phyloP scores from a whole-genome alignment of 2,329 filamentous ascomycete genomes.

The Phaeosphaeriaceae sp. region DNA sequence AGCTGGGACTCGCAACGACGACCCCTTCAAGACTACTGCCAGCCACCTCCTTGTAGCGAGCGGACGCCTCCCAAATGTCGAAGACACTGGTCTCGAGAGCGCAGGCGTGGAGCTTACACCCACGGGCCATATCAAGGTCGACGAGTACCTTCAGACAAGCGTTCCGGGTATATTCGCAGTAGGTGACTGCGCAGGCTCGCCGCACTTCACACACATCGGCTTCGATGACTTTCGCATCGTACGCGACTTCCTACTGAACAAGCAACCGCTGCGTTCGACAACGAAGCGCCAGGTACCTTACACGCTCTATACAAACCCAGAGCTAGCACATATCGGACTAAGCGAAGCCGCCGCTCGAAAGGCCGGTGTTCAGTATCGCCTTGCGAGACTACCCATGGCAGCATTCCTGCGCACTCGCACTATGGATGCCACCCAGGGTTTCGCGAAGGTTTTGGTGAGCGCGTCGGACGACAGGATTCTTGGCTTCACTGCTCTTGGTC shows the following conservation, averaged over 20 bases:
- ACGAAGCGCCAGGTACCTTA: slow-evolving; percentile 13
- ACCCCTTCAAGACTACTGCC: slow-evolving; percentile 8
- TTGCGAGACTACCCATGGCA: slow-evolving; percentile 15
- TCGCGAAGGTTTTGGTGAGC: slow-evolving; percentile 14
- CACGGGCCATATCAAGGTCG: slow-evolving; percentile 12
- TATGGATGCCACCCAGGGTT: slow-evolving; percentile 15
- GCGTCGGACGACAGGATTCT: slow-evolving; percentile 5
- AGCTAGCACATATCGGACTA: slow-evolving; percentile 16
- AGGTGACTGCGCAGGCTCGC: slow-evolving; percentile 14
- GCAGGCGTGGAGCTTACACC: slow-evolving; percentile 12
- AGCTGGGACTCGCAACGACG: slow-evolving; percentile 3
- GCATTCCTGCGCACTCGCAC: slow-evolving; percentile 13
- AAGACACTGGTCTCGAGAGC: slow-evolving; percentile 9
- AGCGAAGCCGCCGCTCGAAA: slow-evolving; percentile 7
- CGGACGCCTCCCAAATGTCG: slow-evolving; percentile 17
- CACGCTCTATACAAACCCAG: slow-evolving; percentile 15
- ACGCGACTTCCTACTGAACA: slow-evolving; percentile 9
- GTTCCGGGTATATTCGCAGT: slow-evolving; percentile 12
- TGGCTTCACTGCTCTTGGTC: slow-evolving; percentile 20
- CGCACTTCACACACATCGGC: slow-evolving; percentile 17
- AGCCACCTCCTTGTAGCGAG: slow-evolving; percentile 16
- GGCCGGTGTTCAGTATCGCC: slow-evolving; percentile 12
- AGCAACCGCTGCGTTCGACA: slow-evolving; percentile 6
- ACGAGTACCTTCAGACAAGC: slow-evolving; percentile 14
- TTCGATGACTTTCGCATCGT: slow-evolving; percentile 19